Evolutionary conservation across 2,329 filamentous ascomycete genomes (phyloP).

Genomic region (Colletotrichum caudatum): DNA sequence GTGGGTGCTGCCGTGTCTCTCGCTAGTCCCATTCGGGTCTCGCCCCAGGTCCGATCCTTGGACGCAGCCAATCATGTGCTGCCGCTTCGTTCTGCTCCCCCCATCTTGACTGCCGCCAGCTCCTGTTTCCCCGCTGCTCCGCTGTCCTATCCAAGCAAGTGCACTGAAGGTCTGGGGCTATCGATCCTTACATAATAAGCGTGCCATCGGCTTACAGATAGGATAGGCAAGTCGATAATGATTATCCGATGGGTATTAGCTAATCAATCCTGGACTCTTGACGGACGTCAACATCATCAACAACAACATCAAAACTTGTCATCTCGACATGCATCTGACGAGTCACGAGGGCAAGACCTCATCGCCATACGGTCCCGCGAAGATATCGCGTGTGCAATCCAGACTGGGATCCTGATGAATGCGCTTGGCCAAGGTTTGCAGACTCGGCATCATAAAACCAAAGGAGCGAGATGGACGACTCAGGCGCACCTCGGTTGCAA

Average conservation of each 20-base stretch:
- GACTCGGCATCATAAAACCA: not conserved
- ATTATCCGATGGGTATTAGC: not conserved
- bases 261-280: not conserved
- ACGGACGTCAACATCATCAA: constrained; percentile 1
- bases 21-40: constrained; percentile 7
- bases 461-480: not conserved
- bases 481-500: not conserved
- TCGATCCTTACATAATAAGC: too few species aligned
- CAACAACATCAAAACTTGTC: not conserved
- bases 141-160: constrained; percentile 27
- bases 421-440: not conserved
- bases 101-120: constrained; percentile 17
- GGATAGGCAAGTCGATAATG: not conserved
- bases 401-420: not conserved
- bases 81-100: constrained; percentile 1
- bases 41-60: constrained; percentile 20
- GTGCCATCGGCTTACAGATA: not conserved
- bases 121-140: constrained; percentile 28
- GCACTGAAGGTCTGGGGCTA: not conserved
- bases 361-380: not conserved
- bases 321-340: not conserved
- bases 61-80: constrained; percentile 21
- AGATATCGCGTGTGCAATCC: not conserved
- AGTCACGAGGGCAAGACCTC: not conserved
- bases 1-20: constrained; percentile 18